A percentile compares a stretch with the other conserved stretches of the same genome.
Conservation (phyloP, 1,139 yeast species). For the Scheffersomyces parashehatae region DNA sequence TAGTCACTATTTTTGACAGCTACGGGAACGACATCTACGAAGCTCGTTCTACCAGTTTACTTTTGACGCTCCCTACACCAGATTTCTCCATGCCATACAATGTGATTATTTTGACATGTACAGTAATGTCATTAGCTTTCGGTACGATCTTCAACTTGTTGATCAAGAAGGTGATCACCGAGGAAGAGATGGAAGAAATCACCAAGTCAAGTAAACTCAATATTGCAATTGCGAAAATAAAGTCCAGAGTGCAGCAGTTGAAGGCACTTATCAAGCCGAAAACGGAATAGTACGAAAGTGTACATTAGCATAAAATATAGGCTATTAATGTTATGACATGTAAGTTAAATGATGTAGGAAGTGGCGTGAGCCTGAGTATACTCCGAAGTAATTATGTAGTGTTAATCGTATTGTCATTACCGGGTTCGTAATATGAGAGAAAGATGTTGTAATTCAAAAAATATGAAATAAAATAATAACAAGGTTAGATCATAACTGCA, state of each 20-base stretch:
- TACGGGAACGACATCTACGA: constrained; percentile 44
- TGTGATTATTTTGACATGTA: constrained; percentile 90
- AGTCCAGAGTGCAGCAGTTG: constrained; percentile 8
- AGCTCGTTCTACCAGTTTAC: constrained; percentile 78
- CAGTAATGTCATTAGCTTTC: constrained; percentile 88
- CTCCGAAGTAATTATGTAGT: too few species aligned
- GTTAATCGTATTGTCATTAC: too few species aligned
- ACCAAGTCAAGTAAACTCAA: constrained; percentile 25
- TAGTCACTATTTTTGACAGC: constrained; percentile 52
- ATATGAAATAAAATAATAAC: too few species aligned
- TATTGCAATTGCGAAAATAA: constrained; percentile 16
- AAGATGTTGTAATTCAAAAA: too few species aligned
- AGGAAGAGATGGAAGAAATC: constrained; percentile 63
- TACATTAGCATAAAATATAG: too few species aligned
- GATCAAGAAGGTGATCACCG: constrained; percentile 73
- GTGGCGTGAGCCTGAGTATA: too few species aligned
- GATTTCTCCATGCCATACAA: constrained; percentile 99
- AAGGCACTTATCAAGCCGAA: too few species aligned
- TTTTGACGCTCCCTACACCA: constrained; percentile 90
- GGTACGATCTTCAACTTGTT: constrained; percentile 83
- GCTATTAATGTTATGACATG: too few species aligned
- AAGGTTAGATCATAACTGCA: too few species aligned
- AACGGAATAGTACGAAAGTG: too few species aligned
- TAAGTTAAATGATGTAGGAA: too few species aligned
- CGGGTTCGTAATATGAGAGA: too few species aligned